Evolutionary conservation across 2,329 filamentous ascomycete genomes (phyloP).

Genomic region (Fusarium graminum): DNA sequence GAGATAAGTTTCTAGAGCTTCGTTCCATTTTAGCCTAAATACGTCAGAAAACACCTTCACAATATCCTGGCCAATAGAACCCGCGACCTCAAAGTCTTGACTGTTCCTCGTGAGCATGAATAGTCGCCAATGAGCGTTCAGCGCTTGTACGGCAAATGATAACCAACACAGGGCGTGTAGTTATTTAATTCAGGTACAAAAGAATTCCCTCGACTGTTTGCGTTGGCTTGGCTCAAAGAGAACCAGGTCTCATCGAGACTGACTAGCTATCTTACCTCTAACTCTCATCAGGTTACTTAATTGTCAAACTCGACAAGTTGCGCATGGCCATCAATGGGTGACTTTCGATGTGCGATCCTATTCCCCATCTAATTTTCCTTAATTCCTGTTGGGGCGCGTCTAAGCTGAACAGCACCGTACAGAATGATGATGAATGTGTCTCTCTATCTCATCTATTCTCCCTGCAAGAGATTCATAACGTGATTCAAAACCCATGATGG

Average conservation of each 20-base stretch:
- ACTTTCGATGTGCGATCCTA: neutral
- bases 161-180: neutral
- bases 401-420: slow-evolving; percentile 20
- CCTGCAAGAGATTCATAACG: slow-evolving; percentile 2
- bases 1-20: slow-evolving; percentile 15
- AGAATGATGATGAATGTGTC: slow-evolving; percentile 7
- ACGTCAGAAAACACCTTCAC: slow-evolving; percentile 2
- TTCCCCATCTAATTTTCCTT: slow-evolving; percentile 10
- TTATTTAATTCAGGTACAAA: neutral
- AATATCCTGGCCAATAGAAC: slow-evolving; percentile 42
- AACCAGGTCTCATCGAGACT: neutral
- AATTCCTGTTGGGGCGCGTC: slow-evolving; percentile 36
- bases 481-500: slow-evolving; percentile 1
- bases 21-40: slow-evolving; percentile 44
- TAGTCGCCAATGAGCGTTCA: slow-evolving; percentile 40
- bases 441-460: slow-evolving; percentile 14
- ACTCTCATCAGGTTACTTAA: neutral
- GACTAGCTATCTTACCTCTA: neutral
- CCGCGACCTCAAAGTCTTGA: slow-evolving; percentile 13
- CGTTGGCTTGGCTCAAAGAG: neutral
- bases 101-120: slow-evolving; percentile 34
- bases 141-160: slow-evolving; percentile 44
- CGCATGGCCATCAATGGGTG: neutral
- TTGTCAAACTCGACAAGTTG: neutral
- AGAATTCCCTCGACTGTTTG: neutral